Evolutionary conservation across 2,329 filamentous ascomycete genomes (phyloP).

Genomic region (Hypomyces rosellus): DNA sequence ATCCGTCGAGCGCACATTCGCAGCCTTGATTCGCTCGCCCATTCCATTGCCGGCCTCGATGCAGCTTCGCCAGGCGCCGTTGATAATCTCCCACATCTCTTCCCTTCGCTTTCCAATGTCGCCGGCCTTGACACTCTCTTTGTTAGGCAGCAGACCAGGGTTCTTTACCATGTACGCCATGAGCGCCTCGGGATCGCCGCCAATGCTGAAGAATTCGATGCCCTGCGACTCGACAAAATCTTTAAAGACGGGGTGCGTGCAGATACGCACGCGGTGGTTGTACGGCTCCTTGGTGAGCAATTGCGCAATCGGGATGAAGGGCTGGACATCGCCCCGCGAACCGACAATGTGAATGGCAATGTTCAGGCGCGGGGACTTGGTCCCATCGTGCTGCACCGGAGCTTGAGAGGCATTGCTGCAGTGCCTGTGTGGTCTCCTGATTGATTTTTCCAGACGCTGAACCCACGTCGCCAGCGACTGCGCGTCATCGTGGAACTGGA

Average conservation of each 20-base stretch:
- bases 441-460: slow-evolving; percentile 15
- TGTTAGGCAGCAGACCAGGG: slow-evolving; percentile 31
- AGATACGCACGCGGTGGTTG: slow-evolving; percentile 50
- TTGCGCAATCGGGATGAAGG: slow-evolving; percentile 52
- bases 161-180: slow-evolving; percentile 38
- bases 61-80: slow-evolving; percentile 31
- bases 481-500: slow-evolving; percentile 25
- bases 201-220: slow-evolving; percentile 52
- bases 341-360: slow-evolving; percentile 30
- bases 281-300: slow-evolving; percentile 28
- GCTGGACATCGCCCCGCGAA: slow-evolving; percentile 36
- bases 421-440: slow-evolving; percentile 2
- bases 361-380: slow-evolving; percentile 18
- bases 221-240: slow-evolving; percentile 46
- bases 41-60: slow-evolving; percentile 31
- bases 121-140: slow-evolving; percentile 29
- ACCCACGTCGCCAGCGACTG: slow-evolving; percentile 22
- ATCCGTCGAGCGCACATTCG: slow-evolving; percentile 17
- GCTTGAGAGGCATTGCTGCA: not conserved
- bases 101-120: slow-evolving; percentile 29
- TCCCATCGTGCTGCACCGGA: not conserved
- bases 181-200: slow-evolving; percentile 47
- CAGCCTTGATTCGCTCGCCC: slow-evolving; percentile 21
- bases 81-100: slow-evolving; percentile 32
- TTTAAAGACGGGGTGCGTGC: slow-evolving; percentile 49